Conservation (phyloP, 2,329 filamentous ascomycete species). For the Cyphellophora attinorum region DNA sequence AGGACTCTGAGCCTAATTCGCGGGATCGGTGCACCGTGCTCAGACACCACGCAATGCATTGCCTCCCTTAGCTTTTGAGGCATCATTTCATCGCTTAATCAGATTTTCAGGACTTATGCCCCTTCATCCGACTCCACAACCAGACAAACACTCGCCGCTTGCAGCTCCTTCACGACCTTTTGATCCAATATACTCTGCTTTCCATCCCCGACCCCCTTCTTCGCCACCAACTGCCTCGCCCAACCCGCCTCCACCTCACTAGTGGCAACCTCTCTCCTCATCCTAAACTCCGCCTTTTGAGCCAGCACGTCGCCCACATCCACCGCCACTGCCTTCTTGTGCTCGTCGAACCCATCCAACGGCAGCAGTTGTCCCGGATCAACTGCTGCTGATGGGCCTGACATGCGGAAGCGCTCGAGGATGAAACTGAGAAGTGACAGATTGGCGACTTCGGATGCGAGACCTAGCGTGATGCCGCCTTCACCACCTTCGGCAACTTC, state of each 20-base stretch:
- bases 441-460: slow-evolving; percentile 26
- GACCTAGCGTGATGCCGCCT: slow-evolving; percentile 24
- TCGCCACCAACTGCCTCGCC: slow-evolving; percentile 29
- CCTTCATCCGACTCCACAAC: neutral
- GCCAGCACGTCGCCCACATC: slow-evolving; percentile 60
- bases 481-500: slow-evolving; percentile 27
- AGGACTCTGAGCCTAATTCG: too few species aligned
- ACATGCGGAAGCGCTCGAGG: slow-evolving; percentile 53
- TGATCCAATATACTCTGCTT: neutral
- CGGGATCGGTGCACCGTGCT: too few species aligned
- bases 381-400: slow-evolving; percentile 53
- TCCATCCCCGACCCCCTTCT: slow-evolving; percentile 20
- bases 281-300: slow-evolving; percentile 19
- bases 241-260: slow-evolving; percentile 63
- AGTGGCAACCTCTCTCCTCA: slow-evolving; percentile 63
- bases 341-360: slow-evolving; percentile 50
- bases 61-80: too few species aligned
- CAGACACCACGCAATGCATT: too few species aligned
- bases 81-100: too few species aligned
- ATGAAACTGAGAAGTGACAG: slow-evolving; percentile 68
- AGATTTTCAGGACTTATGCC: too few species aligned
- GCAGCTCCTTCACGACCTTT: neutral
- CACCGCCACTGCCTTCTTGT: slow-evolving; percentile 61
- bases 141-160: neutral
- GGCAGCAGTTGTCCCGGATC: slow-evolving; percentile 55